These are phyloP conservation scores for Chrysosporium queenslandicum DNA, from an alignment of 2,329 filamentous ascomycete species.

Conservation along the genomic window DNA sequence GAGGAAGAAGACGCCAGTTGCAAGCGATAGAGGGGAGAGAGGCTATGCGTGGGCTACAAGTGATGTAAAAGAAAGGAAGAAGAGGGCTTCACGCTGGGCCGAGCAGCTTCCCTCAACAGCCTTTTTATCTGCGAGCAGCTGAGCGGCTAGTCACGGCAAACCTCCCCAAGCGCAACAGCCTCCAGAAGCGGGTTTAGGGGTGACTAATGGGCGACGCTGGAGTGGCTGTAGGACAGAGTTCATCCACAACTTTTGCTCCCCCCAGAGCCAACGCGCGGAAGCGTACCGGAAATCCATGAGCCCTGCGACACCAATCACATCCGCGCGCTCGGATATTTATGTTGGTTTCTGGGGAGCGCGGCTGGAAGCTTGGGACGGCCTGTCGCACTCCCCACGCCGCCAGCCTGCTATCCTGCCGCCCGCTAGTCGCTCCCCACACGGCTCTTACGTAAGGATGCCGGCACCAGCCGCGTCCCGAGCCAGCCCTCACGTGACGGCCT, in stretches of 20 bases:
- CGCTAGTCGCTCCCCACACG: neutral
- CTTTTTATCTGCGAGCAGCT: conserved; percentile 3
- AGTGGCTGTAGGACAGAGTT: neutral
- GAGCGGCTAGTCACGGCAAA: conserved; percentile 7
- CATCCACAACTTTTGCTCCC: neutral
- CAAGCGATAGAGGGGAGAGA: no score
- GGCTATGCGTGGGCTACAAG: no score
- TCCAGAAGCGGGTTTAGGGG: no score
- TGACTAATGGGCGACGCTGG: neutral
- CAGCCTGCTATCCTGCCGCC: neutral
- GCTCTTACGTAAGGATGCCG: conserved; percentile 8
- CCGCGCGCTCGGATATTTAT: conserved; percentile 1
- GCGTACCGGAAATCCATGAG: neutral
- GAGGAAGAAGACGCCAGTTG: no score
- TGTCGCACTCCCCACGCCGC: neutral
- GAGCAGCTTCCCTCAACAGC: neutral
- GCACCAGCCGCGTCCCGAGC: neutral
- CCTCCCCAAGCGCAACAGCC: no score
- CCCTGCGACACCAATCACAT: neutral
- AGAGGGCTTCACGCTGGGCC: no score
- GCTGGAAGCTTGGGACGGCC: neutral
- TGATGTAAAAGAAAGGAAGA: no score
- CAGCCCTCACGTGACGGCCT: neutral
- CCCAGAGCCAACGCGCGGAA: neutral
- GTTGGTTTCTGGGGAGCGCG: neutral